Percentiles rank a stretch among this genome's conserved stretches.
These are phyloP conservation scores for Fusarium hainanense DNA, from an alignment of 2,329 filamentous ascomycete genomes.

Conservation along the genomic window DNA sequence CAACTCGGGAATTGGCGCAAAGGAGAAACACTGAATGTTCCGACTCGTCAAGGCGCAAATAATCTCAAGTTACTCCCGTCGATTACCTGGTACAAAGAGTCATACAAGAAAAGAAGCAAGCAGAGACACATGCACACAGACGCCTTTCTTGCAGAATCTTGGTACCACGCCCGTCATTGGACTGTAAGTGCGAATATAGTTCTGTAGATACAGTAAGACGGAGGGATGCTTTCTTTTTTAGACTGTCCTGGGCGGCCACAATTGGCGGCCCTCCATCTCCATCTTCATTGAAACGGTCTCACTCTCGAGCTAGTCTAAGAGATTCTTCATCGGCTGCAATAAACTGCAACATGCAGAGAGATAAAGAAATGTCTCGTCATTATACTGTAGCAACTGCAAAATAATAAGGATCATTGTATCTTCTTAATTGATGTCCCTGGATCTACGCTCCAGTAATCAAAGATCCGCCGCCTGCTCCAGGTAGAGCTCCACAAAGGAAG, in stretches of 20 bases:
- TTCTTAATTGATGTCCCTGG: slow-evolving; percentile 8
- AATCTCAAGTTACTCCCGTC: background rate
- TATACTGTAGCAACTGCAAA: background rate
- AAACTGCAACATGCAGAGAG: slow-evolving; percentile 7
- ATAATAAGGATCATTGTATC: slow-evolving; percentile 8
- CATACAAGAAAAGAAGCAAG: slow-evolving; percentile 3
- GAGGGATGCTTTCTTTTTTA: slow-evolving; percentile 1
- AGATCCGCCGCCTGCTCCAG: slow-evolving; percentile 18
- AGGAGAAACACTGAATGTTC: slow-evolving; percentile 26
- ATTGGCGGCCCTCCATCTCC: background rate
- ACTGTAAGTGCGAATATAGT: slow-evolving; percentile 2
- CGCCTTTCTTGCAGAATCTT: background rate
- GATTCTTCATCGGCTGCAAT: background rate
- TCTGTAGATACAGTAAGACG: background rate
- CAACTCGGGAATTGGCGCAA: slow-evolving; percentile 20
- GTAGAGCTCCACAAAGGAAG: slow-evolving; percentile 19
- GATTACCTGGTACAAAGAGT: background rate
- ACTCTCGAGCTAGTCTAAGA: background rate
- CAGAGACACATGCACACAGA: background rate
- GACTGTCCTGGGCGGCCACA: background rate
- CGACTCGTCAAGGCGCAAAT: slow-evolving; percentile 1
- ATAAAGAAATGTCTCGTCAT: background rate
- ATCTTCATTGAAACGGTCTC: background rate
- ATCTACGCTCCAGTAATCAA: slow-evolving; percentile 9
- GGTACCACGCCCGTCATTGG: background rate